Evolutionary conservation across 169 alveolate species (phyloP), one percentile per base, ranked within the genome.

Genomic region (Plasmodium chabaudi): DNA sequence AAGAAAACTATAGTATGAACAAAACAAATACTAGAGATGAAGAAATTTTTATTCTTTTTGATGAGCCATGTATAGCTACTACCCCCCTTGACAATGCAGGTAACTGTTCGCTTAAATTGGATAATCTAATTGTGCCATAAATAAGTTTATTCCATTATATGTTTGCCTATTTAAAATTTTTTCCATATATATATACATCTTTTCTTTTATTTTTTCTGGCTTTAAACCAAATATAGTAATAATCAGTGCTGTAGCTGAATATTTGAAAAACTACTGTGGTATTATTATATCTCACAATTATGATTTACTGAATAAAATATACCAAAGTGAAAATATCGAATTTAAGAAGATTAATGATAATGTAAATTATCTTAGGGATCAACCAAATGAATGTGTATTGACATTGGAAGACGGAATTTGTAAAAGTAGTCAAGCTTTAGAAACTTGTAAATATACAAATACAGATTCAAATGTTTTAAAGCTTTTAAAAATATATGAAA

Each of bases 81-180:
- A 86, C 91, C 12, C 91, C 91, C 0, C 53, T 86, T 19, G 91
- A 86, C 57, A 86, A 86, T 59, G 91, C 91, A 25, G 64, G 90
- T 82, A 82, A 82, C 42, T 3, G 4, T 34, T 34, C 7, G 7
- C 0, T 5, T 34, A 34, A 34, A 34, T 34, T 34, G 5, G 5
- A 34, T 34, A 34, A 34, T 34, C 7, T 2, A 34, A 34, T 3
- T 34, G 1, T 34, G 42, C 0, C 5, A 34, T 7, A 10, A 6
- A 13, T 51, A 51, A 13, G 59, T 12, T 15, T 12, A 0, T 51
- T 51, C 17, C 0, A 4, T 51, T 51, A 51, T 7, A 12, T 61
- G 1, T 46, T 25, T 12, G 17, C 25, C 6, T 49, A 49, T 10
- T 15, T 49, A 2, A 49, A 49, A 49, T 49, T 49, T 49, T 10